These are phyloP conservation scores for Neospora caninum DNA, from an alignment of 169 alveolate genomes.

Conservation along the genomic window DNA sequence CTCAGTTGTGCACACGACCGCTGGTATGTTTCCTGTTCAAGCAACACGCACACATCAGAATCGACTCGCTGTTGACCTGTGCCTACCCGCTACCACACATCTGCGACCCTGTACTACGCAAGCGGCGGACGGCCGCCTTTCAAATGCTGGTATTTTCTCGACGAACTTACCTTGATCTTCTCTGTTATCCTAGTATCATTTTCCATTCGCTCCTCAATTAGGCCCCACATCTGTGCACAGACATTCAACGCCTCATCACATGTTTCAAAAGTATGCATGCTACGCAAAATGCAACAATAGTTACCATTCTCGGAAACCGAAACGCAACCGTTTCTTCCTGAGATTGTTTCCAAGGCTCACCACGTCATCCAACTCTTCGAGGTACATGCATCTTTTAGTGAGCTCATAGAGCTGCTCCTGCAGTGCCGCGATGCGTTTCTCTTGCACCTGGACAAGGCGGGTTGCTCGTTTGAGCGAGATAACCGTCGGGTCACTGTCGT, in stretches of 20 bases:
- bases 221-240: not conserved
- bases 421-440: not conserved
- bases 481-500: too few species aligned
- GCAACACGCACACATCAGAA: not conserved
- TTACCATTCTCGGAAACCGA: not conserved
- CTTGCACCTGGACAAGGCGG: not conserved
- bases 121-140: not conserved
- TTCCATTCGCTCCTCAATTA: slow-evolving; percentile 8
- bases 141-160: not conserved
- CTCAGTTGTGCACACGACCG: not conserved
- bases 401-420: not conserved
- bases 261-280: too few species aligned
- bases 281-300: too few species aligned
- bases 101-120: not conserved
- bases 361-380: not conserved
- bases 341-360: not conserved
- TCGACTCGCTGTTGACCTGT: not conserved
- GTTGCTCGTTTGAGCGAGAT: not conserved
- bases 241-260: not conserved
- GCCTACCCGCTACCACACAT: not conserved
- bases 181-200: not conserved
- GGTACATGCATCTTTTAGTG: slow-evolving; percentile 20
- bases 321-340: not conserved
- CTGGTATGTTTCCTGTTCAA: not conserved
- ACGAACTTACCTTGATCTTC: slow-evolving; percentile 6